Evolutionary conservation across 768 basidiomycete species (phyloP).

Genomic region (Rhodotorula toruloides): DNA sequence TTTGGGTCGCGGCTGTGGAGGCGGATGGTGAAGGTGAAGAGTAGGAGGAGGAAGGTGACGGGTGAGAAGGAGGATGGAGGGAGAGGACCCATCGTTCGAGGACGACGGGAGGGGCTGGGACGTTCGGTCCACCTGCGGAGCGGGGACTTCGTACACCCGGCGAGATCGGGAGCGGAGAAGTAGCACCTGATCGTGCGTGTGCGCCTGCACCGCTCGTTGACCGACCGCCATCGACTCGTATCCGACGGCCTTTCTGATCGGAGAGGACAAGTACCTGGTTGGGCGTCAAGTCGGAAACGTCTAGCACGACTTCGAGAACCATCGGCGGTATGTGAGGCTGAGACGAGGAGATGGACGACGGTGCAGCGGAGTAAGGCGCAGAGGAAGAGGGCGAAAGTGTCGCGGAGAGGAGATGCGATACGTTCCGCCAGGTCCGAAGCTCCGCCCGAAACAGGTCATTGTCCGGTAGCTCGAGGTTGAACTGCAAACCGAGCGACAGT

Average conservation of each 20-base stretch:
- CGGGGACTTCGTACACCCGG: background rate
- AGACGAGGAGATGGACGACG: background rate
- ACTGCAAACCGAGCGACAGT: conserved; percentile 16
- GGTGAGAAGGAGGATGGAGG: background rate
- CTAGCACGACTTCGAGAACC: conserved; percentile 40
- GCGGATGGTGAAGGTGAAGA: background rate
- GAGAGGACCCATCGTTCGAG: conserved; percentile 34
- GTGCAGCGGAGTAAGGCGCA: background rate
- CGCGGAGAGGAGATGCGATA: conserved; percentile 27
- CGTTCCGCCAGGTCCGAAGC: conserved; percentile 38
- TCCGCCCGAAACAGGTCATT: conserved; percentile 37
- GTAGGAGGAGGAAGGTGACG: background rate
- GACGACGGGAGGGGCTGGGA: conserved; percentile 11
- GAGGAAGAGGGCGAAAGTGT: conserved; percentile 9
- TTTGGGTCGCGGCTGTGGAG: no score
- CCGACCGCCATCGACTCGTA: background rate
- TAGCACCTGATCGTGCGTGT: background rate
- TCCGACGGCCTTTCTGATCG: conserved; percentile 3
- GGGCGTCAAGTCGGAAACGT: conserved; percentile 31
- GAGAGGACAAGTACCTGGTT: conserved; percentile 43
- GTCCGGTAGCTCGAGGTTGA: conserved; percentile 43
- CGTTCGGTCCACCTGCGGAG: no score
- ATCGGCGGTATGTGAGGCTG: conserved; percentile 23
- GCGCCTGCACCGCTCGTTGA: background rate
- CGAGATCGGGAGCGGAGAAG: background rate